Evolutionary conservation across 345 rosid species (phyloP).

Genomic region (Bruguiera gymnorhiza): DNA sequence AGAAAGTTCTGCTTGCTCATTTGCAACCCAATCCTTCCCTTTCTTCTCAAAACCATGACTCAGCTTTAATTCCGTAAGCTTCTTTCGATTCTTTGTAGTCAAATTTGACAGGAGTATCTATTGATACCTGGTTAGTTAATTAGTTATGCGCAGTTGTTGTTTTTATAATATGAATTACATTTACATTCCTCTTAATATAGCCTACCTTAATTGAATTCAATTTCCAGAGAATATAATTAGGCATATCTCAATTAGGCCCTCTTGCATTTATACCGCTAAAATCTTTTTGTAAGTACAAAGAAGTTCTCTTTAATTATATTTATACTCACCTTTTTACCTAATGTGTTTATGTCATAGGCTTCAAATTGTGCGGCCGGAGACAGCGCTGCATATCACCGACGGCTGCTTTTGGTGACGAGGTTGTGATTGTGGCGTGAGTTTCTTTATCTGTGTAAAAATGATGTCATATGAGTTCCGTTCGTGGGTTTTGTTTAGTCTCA

Average conservation of each 20-base stretch:
- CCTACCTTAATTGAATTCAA: background rate
- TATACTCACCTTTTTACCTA: background rate
- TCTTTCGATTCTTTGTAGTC: background rate
- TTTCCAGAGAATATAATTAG: background rate
- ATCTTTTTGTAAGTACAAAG: background rate
- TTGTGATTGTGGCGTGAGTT: conserved; percentile 93
- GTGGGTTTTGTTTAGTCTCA: background rate
- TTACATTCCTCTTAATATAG: too few relatives aligned
- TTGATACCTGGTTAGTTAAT: background rate
- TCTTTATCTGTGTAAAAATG: background rate
- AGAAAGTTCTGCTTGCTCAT: conserved; percentile 68
- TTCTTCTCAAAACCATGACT: conserved; percentile 30
- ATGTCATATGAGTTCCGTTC: background rate
- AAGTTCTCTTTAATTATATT: background rate
- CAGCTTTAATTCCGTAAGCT: conserved; percentile 44
- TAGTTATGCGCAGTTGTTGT: too few relatives aligned
- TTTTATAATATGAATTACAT: too few relatives aligned
- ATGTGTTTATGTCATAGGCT: conserved; percentile 34
- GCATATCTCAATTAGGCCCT: background rate
- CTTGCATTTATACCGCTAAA: background rate
- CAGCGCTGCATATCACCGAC: conserved; percentile 54
- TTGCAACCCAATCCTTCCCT: conserved; percentile 51
- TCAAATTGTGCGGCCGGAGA: conserved; percentile 68
- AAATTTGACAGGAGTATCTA: background rate
- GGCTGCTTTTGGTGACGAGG: conserved; percentile 75